Base-by-base conservation (phyloP, 495 filamentous ascomycete genomes). In the Lindgomyces ingoldianus region DNA sequence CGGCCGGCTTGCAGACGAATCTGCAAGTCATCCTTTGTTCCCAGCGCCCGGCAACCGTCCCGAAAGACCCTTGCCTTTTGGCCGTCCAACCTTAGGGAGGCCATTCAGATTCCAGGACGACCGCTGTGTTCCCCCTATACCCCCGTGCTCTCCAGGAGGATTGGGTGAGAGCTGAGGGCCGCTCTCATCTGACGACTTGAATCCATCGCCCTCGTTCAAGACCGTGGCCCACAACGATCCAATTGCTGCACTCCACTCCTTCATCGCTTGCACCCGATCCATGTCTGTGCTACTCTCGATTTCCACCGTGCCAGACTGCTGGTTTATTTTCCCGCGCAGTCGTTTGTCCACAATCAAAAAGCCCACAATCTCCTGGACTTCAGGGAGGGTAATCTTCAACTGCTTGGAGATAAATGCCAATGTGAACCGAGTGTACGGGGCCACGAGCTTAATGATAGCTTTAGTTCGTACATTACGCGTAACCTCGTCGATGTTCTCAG, bases 401-500 rank as follows among this genome's bases (percentile, higher is more conserved):
- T 89, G 85, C 60, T 88, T 86, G 25, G 91, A 91, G 65, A 98
- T 89, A 78, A 96, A 96, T 42, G 80, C 77, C 29, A 98, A 79
- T 25, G 85, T 87, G 83, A 98, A 97, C 26, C 91, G 88, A 2
- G 91, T 95, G 78, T 98, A 98, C 0, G 94, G 93, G 4, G 92
- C 91, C 56, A 98, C 94, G 41, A 98, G 76, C 77, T 96, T 97
- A 29, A 96, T 78, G 2, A 98, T 87, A 1, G 91, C 94, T 77
- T 95, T 96, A 61, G 93, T 98, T 33, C 94, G 91, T 86, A 98
- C 94, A 77, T 96, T 97, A 14, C 94, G 91, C 49, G 94, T 98
- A 58, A 98, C 94, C 75, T 98, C 94, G 77, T 97, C 94, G 64
- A 98, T 98, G 73, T 98, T 97, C 79, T 97, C 94, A 24, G 94